phyloP scores from a whole-genome alignment of 2,329 filamentous ascomycete genomes.

The Pyrenophora tritici-repentis region DNA sequence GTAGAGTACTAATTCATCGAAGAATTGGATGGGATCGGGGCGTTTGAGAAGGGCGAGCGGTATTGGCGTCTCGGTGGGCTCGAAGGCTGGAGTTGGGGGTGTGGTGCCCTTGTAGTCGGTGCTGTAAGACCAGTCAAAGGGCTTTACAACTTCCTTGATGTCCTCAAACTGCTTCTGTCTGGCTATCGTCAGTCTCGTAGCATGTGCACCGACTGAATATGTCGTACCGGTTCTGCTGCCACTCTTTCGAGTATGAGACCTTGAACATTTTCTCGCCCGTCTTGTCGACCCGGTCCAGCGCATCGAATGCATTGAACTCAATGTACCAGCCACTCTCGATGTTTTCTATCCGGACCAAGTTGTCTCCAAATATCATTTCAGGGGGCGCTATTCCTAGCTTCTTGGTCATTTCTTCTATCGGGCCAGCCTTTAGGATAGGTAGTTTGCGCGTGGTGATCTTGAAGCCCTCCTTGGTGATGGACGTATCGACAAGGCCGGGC shows the following conservation, averaged over 20 bases:
- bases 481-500: conserved; percentile 42
- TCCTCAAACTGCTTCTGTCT: conserved; percentile 80
- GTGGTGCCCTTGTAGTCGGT: conserved; percentile 82
- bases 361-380: conserved; percentile 99
- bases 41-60: conserved; percentile 85
- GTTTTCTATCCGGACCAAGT: conserved; percentile 78
- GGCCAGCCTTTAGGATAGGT: conserved; percentile 88
- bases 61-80: conserved; percentile 62
- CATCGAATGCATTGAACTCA: conserved; percentile 82
- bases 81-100: conserved; percentile 45
- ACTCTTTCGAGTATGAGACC: conserved; percentile 89
- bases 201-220: not conserved
- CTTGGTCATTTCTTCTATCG: conserved; percentile 83
- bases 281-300: conserved; percentile 91
- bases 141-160: conserved; percentile 92
- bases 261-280: conserved; percentile 88
- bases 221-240: conserved; percentile 69
- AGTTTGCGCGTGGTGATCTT: conserved; percentile 83
- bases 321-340: conserved; percentile 75
- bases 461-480: conserved; percentile 60
- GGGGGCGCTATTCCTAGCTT: conserved; percentile 84
- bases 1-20: conserved; percentile 93
- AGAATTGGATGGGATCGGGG: conserved; percentile 93
- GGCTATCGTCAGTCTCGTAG: conserved; percentile 13
- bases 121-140: conserved; percentile 98